Conservation (phyloP, 805 yeast genomes). For the Saccharomycopsis fermentans region DNA sequence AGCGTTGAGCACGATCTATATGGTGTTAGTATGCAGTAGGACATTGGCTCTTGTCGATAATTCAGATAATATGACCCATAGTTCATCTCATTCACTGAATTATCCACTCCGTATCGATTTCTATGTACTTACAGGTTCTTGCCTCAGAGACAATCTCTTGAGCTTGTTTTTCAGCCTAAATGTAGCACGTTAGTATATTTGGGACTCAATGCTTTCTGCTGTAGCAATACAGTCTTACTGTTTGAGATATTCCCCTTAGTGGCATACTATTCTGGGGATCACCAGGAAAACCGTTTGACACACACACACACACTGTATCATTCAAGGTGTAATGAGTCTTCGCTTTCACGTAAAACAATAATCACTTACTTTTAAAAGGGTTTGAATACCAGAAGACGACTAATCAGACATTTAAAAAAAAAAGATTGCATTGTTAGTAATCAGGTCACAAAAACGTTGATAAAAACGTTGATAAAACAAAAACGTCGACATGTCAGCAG, state of each 20-base stretch:
- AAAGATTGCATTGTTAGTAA: constrained; percentile 1
- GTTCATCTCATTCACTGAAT: no score
- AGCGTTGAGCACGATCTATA: constrained; percentile 65
- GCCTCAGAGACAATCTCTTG: constrained; percentile 91
- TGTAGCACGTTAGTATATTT: not conserved
- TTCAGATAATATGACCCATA: not conserved
- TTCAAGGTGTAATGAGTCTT: not conserved
- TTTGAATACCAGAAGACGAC: constrained; percentile 51
- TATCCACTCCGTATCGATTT: no score
- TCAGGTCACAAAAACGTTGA: not conserved
- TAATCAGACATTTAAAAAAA: not conserved
- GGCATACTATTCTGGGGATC: no score
- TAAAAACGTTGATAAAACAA: not conserved
- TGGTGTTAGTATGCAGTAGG: not conserved
- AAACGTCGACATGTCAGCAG: no score
- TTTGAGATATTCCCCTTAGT: no score
- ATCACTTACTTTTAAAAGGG: constrained; percentile 47
- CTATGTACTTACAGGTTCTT: constrained; percentile 54
- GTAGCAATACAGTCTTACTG: no score
- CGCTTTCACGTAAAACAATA: not conserved
- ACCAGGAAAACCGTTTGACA: not conserved
- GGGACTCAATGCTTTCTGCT: not conserved
- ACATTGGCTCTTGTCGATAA: not conserved
- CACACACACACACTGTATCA: not conserved
- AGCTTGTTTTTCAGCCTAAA: constrained; percentile 90